Conservation (phyloP, 2,329 filamentous ascomycete genomes). For the Rhynchosporium graminicola region DNA sequence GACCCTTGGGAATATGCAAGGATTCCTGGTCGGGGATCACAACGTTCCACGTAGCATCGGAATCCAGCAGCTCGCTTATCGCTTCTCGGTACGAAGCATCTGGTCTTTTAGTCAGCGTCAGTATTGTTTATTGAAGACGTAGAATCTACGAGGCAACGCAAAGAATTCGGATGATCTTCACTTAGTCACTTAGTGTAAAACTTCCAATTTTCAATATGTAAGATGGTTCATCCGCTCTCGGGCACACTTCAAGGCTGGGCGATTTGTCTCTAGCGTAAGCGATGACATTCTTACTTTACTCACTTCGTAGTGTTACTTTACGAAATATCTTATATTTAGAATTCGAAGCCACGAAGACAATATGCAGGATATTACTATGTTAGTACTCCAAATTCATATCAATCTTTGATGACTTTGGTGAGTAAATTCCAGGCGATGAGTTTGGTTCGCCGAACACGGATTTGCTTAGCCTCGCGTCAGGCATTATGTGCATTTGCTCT, state of each 20-base stretch:
- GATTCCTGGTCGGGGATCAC: slow-evolving; percentile 93
- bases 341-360: no score
- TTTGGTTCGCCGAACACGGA: slow-evolving; percentile 91
- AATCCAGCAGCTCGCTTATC: slow-evolving; percentile 85
- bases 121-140: not conserved
- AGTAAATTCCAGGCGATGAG: slow-evolving; percentile 46
- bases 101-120: not conserved
- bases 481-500: slow-evolving; percentile 77
- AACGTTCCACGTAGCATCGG: slow-evolving; percentile 92
- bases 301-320: no score
- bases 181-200: not conserved
- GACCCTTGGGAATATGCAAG: slow-evolving; percentile 84
- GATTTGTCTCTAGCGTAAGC: no score
- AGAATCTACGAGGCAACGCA: not conserved
- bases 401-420: slow-evolving; percentile 83
- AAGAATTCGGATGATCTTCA: not conserved
- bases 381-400: slow-evolving; percentile 40
- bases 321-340: no score
- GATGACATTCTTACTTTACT: no score
- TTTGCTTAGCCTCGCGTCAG: slow-evolving; percentile 55
- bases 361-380: no score
- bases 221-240: no score
- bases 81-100: slow-evolving; percentile 58
- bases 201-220: slow-evolving; percentile 64
- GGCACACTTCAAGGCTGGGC: no score